phyloP scores from a whole-genome alignment of 2,329 filamentous ascomycete species.

The Colletotrichum costaricense region DNA sequence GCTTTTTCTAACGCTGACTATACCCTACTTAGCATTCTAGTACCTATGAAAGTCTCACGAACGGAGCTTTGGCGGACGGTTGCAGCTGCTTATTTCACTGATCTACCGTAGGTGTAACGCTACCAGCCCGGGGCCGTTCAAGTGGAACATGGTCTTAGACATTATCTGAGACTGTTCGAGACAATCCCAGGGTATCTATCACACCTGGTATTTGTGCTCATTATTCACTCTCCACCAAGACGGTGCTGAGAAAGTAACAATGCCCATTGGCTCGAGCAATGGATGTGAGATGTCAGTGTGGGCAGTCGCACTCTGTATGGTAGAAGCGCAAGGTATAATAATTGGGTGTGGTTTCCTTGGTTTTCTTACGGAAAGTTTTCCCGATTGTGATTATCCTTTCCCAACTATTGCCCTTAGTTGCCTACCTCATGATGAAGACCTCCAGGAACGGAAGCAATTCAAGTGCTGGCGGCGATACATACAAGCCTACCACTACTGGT shows the following conservation, averaged over 20 bases:
- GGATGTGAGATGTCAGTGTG: background rate
- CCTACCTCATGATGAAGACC: constrained; percentile 10
- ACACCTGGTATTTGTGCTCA: background rate
- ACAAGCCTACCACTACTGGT: background rate
- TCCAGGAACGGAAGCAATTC: constrained; percentile 19
- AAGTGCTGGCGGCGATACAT: background rate
- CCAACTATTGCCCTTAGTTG: background rate
- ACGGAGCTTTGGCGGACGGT: constrained; percentile 10
- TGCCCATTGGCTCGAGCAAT: background rate
- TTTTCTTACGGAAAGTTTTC: too few species aligned
- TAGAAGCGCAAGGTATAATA: background rate
- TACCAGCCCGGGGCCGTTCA: background rate
- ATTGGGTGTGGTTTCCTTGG: background rate
- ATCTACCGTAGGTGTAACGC: background rate
- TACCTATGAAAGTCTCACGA: background rate
- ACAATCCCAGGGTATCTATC: background rate
- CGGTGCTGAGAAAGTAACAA: background rate
- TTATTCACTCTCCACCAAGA: background rate
- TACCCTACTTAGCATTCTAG: too few species aligned
- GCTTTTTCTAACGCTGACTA: background rate
- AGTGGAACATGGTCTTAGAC: constrained; percentile 16
- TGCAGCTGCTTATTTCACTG: constrained; percentile 18
- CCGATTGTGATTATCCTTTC: too few species aligned
- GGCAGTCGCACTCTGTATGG: background rate
- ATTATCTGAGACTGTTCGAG: constrained; percentile 22